Percentiles rank a stretch among this genome's conserved stretches.
These are phyloP conservation scores for Hygrophila difformis DNA, from an alignment of 257 asterid genomes.

Conservation along the genomic window DNA sequence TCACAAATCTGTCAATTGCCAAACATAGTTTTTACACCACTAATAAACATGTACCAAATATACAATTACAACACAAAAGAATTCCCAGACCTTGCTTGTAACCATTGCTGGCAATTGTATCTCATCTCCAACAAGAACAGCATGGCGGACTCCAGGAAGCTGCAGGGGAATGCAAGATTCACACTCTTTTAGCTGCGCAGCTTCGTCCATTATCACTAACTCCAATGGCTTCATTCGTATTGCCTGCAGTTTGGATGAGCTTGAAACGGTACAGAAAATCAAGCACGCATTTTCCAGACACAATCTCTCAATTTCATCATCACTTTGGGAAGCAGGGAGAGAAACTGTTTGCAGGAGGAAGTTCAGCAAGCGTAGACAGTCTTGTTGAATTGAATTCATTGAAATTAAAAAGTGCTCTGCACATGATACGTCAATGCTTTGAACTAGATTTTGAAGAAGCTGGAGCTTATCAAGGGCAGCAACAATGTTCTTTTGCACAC, in stretches of 20 bases:
- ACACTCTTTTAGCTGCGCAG: no score
- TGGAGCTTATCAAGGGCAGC: conserved; percentile 23
- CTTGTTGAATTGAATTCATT: conserved; percentile 16
- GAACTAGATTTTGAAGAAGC: conserved; percentile 19
- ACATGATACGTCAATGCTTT: conserved; percentile 4
- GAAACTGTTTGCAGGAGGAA: conserved; percentile 13
- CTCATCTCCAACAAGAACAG: no score
- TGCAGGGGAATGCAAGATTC: conserved; percentile 69
- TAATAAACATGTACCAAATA: no score
- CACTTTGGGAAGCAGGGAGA: conserved; percentile 16
- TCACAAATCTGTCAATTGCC: conserved; percentile 35
- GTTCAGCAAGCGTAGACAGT: conserved; percentile 31
- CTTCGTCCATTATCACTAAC: conserved; percentile 73
- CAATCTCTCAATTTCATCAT: conserved; percentile 14
- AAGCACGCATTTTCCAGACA: conserved; percentile 37
- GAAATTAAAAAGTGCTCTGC: conserved; percentile 20
- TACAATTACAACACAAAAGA: no score
- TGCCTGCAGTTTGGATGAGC: conserved; percentile 42
- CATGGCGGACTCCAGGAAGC: conserved; percentile 55
- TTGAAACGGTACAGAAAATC: conserved; percentile 57
- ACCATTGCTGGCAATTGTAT: conserved; percentile 90
- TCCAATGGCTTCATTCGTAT: conserved; percentile 19
- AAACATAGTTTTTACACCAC: no score
- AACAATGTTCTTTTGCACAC: conserved; percentile 20
- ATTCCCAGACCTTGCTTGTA: conserved; percentile 70